Evolutionary conservation across 768 basidiomycete species (phyloP).

Genomic region (Guyanaporus albipodus): DNA sequence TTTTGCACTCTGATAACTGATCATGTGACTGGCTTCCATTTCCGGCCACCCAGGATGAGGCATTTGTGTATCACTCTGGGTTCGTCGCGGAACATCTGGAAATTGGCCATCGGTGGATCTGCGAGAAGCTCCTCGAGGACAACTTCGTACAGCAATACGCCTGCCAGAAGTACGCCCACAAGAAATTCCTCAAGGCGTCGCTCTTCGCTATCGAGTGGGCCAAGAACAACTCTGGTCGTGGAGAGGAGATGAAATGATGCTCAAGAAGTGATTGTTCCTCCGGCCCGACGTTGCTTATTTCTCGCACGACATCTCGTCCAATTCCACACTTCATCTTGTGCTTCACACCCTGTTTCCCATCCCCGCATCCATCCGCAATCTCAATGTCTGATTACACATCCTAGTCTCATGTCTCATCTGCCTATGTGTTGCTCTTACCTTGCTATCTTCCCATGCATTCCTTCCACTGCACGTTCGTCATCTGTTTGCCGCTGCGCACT

Average conservation of each 20-base stretch:
- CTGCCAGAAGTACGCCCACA: conserved; percentile 94
- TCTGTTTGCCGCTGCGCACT: conserved; percentile 29
- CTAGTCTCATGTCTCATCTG: conserved; percentile 34
- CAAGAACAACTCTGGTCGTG: conserved; percentile 42
- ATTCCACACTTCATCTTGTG: conserved; percentile 28
- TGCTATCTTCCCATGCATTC: conserved; percentile 37
- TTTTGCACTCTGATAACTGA: conserved; percentile 4
- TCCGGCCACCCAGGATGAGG: conserved; percentile 60
- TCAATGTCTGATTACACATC: conserved; percentile 38
- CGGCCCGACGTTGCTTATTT: conserved; percentile 16
- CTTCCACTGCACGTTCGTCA: conserved; percentile 18
- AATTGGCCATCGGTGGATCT: conserved; percentile 74
- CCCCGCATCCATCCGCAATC: conserved; percentile 33
- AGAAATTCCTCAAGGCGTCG: conserved; percentile 95
- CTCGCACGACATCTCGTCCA: conserved; percentile 21
- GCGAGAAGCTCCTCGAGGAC: conserved; percentile 76
- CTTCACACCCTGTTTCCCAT: conserved; percentile 36
- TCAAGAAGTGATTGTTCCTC: conserved; percentile 27
- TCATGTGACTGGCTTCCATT: conserved; percentile 34
- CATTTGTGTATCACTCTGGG: conserved; percentile 90
- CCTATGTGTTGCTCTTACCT: conserved; percentile 35
- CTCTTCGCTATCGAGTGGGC: conserved; percentile 77
- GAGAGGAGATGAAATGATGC: conserved; percentile 30
- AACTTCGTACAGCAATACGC: conserved; percentile 84
- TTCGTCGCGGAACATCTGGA: conserved; percentile 86